Evolutionary conservation across 352 stramenopile species (phyloP).

Genomic region (Phytophthora megakarya): DNA sequence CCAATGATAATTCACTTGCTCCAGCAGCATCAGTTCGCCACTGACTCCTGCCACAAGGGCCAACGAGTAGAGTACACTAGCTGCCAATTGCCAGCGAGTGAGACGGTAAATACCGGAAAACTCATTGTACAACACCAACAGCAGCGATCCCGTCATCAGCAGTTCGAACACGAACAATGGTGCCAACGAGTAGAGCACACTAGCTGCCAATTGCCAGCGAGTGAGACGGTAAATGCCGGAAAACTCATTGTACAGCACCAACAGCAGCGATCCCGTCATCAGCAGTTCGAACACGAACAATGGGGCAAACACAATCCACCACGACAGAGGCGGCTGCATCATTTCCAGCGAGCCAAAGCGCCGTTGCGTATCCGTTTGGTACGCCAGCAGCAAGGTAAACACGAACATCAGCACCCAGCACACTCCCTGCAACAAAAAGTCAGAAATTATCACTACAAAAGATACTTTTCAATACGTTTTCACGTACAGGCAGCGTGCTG

Average conservation of each 20-base stretch:
- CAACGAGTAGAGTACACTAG: constrained; percentile 75
- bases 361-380: constrained; percentile 69
- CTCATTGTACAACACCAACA: constrained; percentile 80
- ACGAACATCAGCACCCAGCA: constrained; percentile 83
- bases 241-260: constrained; percentile 84
- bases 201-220: constrained; percentile 72
- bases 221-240: constrained; percentile 78
- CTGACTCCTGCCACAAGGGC: constrained; percentile 64
- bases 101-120: constrained; percentile 81
- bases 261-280: constrained; percentile 52
- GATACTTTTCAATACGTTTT: constrained; percentile 21
- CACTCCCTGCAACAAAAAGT: constrained; percentile 49
- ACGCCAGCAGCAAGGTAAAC: constrained; percentile 79
- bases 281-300: constrained; percentile 72
- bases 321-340: constrained; percentile 57
- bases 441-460: constrained; percentile 1
- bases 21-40: constrained; percentile 79
- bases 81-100: constrained; percentile 70
- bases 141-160: constrained; percentile 55
- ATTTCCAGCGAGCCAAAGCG: constrained; percentile 29
- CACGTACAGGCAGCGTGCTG: constrained; percentile 70
- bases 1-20: constrained; percentile 77
- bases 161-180: constrained; percentile 70
- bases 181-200: constrained; percentile 72
- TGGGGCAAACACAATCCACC: constrained; percentile 70